These are phyloP conservation scores for Venturia carpophila DNA, from an alignment of 2,329 filamentous ascomycete genomes.

Conservation along the genomic window DNA sequence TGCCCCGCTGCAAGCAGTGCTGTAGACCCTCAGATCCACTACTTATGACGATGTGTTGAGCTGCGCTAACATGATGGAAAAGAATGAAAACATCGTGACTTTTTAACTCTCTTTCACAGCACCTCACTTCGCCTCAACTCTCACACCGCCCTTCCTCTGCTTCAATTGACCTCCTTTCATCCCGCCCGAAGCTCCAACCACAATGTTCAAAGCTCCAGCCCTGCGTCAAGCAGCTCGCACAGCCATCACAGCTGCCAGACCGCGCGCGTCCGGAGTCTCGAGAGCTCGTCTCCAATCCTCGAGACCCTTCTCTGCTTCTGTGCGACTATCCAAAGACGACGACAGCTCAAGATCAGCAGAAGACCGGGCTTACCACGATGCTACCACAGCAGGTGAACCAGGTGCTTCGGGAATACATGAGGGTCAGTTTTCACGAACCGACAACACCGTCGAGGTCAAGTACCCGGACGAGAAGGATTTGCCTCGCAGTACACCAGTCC, in stretches of 20 bases:
- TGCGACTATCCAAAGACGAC: constrained; percentile 21
- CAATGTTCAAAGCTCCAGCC: constrained; percentile 31
- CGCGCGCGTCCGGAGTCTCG: constrained; percentile 3
- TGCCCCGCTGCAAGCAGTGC: not conserved
- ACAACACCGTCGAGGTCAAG: constrained; percentile 67
- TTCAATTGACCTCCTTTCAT: not conserved
- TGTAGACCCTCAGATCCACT: not conserved
- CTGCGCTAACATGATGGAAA: not conserved
- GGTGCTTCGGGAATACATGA: constrained; percentile 43
- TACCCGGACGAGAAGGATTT: constrained; percentile 69
- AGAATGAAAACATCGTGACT: not conserved
- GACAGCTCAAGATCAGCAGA: constrained; percentile 23
- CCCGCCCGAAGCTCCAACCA: constrained; percentile 16
- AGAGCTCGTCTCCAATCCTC: not conserved
- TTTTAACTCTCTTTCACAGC: not conserved
- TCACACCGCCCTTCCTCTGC: not conserved
- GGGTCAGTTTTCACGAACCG: constrained; percentile 70
- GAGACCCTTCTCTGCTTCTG: constrained; percentile 22
- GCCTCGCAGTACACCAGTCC: constrained; percentile 61
- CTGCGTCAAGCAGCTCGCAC: constrained; percentile 23
- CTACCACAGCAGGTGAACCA: constrained; percentile 32
- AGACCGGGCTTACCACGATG: constrained; percentile 22
- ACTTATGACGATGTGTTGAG: constrained; percentile 10
- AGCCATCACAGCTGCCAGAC: constrained; percentile 14
- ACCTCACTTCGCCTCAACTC: not conserved